Conservation (phyloP, 371 early-diverging fungal species). For the Mucor mucedo region DNA sequence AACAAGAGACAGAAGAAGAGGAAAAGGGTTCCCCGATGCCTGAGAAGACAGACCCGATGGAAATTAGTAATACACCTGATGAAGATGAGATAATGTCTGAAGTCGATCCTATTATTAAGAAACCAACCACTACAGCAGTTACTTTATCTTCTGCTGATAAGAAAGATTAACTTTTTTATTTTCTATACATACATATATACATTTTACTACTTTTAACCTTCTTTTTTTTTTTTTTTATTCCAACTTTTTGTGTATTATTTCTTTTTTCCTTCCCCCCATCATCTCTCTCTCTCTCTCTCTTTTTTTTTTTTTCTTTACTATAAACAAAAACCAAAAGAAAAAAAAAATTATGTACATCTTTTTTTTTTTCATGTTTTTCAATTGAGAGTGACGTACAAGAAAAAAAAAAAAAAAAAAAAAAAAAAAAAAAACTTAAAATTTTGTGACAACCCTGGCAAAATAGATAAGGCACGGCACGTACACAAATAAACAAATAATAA, state of each 20-base stretch:
- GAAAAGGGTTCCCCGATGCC: not conserved
- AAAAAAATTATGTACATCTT: not conserved
- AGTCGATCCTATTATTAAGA: constrained; percentile 4
- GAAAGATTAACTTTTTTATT: not conserved
- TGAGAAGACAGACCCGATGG: constrained; percentile 13
- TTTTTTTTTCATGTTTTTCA: too few species aligned
- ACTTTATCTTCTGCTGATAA: constrained; percentile 3
- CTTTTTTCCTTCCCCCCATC: not conserved
- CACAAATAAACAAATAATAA: too few species aligned
- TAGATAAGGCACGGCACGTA: too few species aligned
- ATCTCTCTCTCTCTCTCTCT: too few species aligned
- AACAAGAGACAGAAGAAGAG: constrained; percentile 4
- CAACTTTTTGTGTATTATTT: constrained; percentile 10
- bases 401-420: too few species aligned
- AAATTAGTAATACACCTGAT: constrained; percentile 2
- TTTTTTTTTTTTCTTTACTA: not conserved
- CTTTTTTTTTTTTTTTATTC: constrained; percentile 6
- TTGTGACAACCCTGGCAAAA: too few species aligned
- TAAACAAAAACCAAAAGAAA: too few species aligned
- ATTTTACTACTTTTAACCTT: not conserved
- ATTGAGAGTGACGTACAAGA: not conserved
- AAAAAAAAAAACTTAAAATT: not conserved
- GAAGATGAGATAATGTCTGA: constrained; percentile 26
- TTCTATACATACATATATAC: constrained; percentile 11
- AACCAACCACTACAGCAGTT: not conserved